Base-by-base conservation (phyloP, 2,329 filamentous ascomycete species). In the Esteya vermicola region DNA sequence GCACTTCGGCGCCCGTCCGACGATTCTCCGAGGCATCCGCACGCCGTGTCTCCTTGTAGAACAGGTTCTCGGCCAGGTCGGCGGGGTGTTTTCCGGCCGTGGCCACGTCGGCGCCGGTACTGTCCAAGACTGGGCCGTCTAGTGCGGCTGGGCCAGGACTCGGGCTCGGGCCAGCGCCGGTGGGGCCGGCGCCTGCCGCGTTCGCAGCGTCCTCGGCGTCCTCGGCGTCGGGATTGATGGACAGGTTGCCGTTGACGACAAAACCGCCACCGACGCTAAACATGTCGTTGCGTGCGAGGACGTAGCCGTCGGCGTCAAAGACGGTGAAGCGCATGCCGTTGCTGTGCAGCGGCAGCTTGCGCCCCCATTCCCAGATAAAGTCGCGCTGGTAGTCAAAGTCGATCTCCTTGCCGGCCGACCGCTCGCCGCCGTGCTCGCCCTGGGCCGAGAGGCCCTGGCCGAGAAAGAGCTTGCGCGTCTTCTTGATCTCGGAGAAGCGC, bases 231-330 rank as follows among this genome's bases (percentile, higher is more conserved):
- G 40, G 20, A n/a, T 42, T 43, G 21, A 62, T 64, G 9, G 65
- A 68, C 38, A 69, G 50, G 14, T 65, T 57, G 10, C 65, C 65
- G 36, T 68, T 68, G 39, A 69, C 65, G 28, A 69, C 65, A 39
- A 69, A 69, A 1, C 65, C 65, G n/a, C 65, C 65, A 2, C 65
- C 65, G 2, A 69, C 65, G 38, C 65, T 68, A 47, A 69, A 69
- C 45, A 68, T 54, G 45, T 69, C 65, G 41, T 68, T 69, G 16
- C 60, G 65, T 2, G 65, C 65, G 26, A 68, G 48, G 45, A 66
- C 58, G 23, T 55, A 59, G 10, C 65, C 65, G 2, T 68, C 57
- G 4, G 61, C 48, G 41, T 68, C 64, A 35, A 64, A 69, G 3
- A 67, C 65, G n/a, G 57, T 65, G 39, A 69, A 59, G 1, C 65